A percentile compares a stretch with the other conserved stretches of the same genome.
Evolutionary conservation across 352 stramenopile species (phyloP).

Genomic region (Phytophthora vignae): DNA sequence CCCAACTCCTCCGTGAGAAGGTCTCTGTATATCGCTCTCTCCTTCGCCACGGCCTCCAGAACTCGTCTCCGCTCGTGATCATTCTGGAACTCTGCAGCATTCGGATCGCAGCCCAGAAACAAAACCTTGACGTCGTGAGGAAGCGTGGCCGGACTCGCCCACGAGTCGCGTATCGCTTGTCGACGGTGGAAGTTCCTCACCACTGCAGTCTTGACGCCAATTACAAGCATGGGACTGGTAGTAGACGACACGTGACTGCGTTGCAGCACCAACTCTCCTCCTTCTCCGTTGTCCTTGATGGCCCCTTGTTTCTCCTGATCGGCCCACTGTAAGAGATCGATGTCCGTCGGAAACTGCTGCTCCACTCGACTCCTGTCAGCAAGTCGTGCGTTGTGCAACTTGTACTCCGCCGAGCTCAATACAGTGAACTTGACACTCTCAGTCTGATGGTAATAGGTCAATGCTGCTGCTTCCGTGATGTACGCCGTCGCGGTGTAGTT

Average conservation of each 20-base stretch:
- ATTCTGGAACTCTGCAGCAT: not conserved
- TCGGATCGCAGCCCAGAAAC: conserved; percentile 48
- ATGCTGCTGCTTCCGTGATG: conserved; percentile 12
- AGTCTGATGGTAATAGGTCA: conserved; percentile 3
- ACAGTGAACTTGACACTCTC: conserved; percentile 20
- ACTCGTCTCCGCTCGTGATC: conserved; percentile 4
- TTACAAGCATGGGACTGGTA: conserved; percentile 33
- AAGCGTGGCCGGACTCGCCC: conserved; percentile 25
- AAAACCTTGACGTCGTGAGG: conserved; percentile 30
- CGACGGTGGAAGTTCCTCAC: conserved; percentile 37
- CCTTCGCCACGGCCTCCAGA: conserved; percentile 24
- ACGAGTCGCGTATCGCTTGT: conserved; percentile 53
- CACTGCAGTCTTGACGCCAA: conserved; percentile 61
- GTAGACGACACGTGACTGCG: not conserved
- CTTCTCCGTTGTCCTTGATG: not conserved
- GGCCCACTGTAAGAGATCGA: conserved; percentile 27
- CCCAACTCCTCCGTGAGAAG: conserved; percentile 49
- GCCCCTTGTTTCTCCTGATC: conserved; percentile 3
- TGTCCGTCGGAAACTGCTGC: conserved; percentile 29
- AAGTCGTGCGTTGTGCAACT: conserved; percentile 2
- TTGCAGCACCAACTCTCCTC: conserved; percentile 10
- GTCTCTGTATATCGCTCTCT: conserved; percentile 39
- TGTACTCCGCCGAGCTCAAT: conserved; percentile 9
- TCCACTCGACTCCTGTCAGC: conserved; percentile 16
- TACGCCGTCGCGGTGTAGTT: conserved; percentile 35